Percentiles rank a stretch among this genome's conserved stretches.
Conservation (phyloP, 768 basidiomycete genomes). For the Naganishia randhawae region DNA sequence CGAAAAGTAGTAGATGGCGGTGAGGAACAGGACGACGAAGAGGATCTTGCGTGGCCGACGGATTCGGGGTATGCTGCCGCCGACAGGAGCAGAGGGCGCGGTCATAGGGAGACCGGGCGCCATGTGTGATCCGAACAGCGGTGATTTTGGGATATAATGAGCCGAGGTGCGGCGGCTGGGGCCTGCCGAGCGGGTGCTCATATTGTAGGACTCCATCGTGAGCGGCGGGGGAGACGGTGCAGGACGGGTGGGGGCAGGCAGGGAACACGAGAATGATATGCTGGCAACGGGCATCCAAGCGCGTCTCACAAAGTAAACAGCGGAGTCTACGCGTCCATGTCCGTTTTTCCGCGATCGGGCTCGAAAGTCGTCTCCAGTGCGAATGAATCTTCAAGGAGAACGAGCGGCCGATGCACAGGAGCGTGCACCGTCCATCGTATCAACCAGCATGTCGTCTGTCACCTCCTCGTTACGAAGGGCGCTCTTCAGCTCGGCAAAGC, state of each 20-base stretch:
- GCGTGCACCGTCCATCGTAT: background rate
- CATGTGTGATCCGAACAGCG: background rate
- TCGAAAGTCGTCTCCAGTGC: background rate
- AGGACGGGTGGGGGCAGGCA: background rate
- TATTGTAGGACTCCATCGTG: slow-evolving; percentile 12
- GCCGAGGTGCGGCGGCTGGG: background rate
- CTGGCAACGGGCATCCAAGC: too few species aligned
- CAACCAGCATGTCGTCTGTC: background rate
- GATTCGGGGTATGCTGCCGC: background rate
- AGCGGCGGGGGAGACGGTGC: background rate
- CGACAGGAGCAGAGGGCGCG: background rate
- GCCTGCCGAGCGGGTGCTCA: background rate
- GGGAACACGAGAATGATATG: background rate
- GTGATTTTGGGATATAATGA: background rate
- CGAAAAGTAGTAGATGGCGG: slow-evolving; percentile 48
- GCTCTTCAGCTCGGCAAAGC: background rate
- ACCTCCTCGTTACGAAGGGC: background rate
- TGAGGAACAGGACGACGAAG: slow-evolving; percentile 46
- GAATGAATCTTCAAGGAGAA: too few species aligned
- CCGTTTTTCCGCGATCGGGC: background rate
- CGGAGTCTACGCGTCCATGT: background rate
- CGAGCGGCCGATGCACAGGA: too few species aligned
- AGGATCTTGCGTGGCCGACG: slow-evolving; percentile 46
- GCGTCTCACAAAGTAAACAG: slow-evolving; percentile 17
- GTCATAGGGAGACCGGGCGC: background rate